Conservation (phyloP, 805 yeast species). For the Cyberlindnera mrakii region DNA sequence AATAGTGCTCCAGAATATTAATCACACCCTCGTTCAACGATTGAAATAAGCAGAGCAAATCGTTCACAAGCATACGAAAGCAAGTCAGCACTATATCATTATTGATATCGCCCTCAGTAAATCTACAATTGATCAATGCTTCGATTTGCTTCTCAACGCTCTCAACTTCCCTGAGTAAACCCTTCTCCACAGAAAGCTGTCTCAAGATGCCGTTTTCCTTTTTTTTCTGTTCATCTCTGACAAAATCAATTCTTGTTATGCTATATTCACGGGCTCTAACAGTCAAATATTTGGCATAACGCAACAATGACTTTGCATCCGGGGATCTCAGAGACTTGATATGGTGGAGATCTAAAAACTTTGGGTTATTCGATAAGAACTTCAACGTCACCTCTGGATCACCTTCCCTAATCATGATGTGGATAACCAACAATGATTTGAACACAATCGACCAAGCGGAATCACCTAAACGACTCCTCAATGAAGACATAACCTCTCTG, state of each 20-base stretch:
- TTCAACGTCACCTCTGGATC: constrained; percentile 66
- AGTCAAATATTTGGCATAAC: constrained; percentile 67
- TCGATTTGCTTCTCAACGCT: constrained; percentile 79
- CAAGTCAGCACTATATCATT: constrained; percentile 82
- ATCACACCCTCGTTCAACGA: constrained; percentile 93
- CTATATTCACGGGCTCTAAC: constrained; percentile 65
- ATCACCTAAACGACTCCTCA: constrained; percentile 61
- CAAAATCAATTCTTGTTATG: constrained; percentile 66
- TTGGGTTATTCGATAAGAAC: constrained; percentile 45
- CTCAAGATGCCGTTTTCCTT: constrained; percentile 34
- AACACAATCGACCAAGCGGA: constrained; percentile 88
- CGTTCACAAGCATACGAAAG: constrained; percentile 86
- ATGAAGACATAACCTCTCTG: constrained; percentile 58
- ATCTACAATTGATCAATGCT: constrained; percentile 65
- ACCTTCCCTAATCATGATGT: constrained; percentile 91
- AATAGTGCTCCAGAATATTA: constrained; percentile 86
- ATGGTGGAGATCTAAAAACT: constrained; percentile 43
- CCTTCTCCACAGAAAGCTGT: constrained; percentile 62
- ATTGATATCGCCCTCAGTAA: constrained; percentile 71
- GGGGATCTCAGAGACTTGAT: constrained; percentile 28
- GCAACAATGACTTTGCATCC: constrained; percentile 51
- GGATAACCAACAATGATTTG: constrained; percentile 79
- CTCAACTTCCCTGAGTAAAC: constrained; percentile 78
- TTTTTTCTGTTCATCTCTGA: constrained; percentile 51
- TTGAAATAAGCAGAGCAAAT: constrained; percentile 79